Percentiles rank a stretch among this genome's conserved stretches.
Evolutionary conservation across 352 stramenopile genomes (phyloP).

Genomic region (Bremia lactucae): DNA sequence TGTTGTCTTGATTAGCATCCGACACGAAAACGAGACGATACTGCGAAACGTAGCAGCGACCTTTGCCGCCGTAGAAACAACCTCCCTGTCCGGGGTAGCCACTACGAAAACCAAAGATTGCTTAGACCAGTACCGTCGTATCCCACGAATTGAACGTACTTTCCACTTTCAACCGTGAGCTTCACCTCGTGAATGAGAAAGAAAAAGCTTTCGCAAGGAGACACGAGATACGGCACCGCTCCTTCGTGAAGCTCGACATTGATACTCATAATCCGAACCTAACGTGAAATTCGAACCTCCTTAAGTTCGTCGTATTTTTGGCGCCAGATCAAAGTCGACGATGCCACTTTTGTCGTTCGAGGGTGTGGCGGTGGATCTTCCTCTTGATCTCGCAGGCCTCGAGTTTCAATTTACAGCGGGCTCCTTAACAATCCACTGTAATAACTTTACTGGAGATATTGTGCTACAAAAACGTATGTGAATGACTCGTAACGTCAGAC

Average conservation of each 20-base stretch:
- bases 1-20: constrained; percentile 14
- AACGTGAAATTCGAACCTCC: too few species aligned
- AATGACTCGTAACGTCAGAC: background rate
- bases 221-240: constrained; percentile 60
- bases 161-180: constrained; percentile 70
- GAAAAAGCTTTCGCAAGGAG: constrained; percentile 71
- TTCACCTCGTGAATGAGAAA: constrained; percentile 61
- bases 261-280: constrained; percentile 46
- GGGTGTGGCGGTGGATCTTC: constrained; percentile 68
- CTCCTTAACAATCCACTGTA: constrained; percentile 55
- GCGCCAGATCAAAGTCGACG: background rate
- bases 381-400: constrained; percentile 40
- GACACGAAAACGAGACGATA: constrained; percentile 69
- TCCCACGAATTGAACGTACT: constrained; percentile 25
- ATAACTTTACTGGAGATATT: constrained; percentile 60
- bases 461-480: constrained; percentile 44
- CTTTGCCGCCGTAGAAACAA: constrained; percentile 66
- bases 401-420: constrained; percentile 54
- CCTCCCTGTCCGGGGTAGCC: constrained; percentile 73
- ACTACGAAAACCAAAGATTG: constrained; percentile 17
- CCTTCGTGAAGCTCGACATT: constrained; percentile 62
- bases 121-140: background rate
- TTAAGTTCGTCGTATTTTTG: constrained; percentile 1
- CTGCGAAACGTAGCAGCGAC: constrained; percentile 64
- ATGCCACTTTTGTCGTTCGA: constrained; percentile 75